A percentile compares a stretch with the other conserved stretches of the same genome.
These are phyloP conservation scores for Sicyos edulis DNA, from an alignment of 306 rosid genomes.

Conservation along the genomic window DNA sequence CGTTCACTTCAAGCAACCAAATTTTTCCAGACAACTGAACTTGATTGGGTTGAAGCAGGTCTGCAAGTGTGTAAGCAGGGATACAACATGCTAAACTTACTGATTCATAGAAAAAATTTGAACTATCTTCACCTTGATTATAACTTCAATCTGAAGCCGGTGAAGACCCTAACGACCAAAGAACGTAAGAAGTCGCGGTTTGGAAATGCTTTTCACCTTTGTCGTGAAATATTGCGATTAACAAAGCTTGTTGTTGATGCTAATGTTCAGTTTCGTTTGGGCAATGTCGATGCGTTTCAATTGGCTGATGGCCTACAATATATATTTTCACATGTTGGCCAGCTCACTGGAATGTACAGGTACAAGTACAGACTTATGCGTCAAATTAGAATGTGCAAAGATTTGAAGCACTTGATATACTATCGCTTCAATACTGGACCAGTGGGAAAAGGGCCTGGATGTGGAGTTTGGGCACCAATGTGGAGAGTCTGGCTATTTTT, in stretches of 20 bases:
- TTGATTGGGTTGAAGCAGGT: constrained; percentile 99
- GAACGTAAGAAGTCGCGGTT: constrained; percentile 95
- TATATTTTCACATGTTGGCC: constrained; percentile 97
- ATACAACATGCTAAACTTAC: constrained; percentile 91
- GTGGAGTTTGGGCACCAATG: constrained; percentile 99
- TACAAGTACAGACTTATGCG: constrained; percentile 97
- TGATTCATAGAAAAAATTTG: constrained; percentile 94
- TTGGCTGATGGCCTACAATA: constrained; percentile 97
- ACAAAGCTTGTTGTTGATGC: constrained; percentile 99
- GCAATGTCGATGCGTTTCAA: constrained; percentile 97
- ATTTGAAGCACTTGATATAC: constrained; percentile 88
- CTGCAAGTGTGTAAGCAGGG: constrained; percentile 99
- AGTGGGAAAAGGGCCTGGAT: constrained; percentile 98
- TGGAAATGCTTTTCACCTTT: constrained; percentile 97
- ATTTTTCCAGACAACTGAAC: constrained; percentile 96
- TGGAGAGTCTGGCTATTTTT: constrained; percentile 99
- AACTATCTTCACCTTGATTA: constrained; percentile 98
- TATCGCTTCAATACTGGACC: constrained; percentile 99
- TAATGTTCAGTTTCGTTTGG: constrained; percentile 92
- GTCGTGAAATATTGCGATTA: constrained; percentile 94
- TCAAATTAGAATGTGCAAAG: constrained; percentile 98
- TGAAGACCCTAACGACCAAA: constrained; percentile 88
- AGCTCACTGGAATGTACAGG: constrained; percentile 97
- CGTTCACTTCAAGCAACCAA: constrained; percentile 95
- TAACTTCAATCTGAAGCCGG: constrained; percentile 94